Conservation (phyloP, 2,329 filamentous ascomycete species). For the Kalaharituber pfeilii region DNA sequence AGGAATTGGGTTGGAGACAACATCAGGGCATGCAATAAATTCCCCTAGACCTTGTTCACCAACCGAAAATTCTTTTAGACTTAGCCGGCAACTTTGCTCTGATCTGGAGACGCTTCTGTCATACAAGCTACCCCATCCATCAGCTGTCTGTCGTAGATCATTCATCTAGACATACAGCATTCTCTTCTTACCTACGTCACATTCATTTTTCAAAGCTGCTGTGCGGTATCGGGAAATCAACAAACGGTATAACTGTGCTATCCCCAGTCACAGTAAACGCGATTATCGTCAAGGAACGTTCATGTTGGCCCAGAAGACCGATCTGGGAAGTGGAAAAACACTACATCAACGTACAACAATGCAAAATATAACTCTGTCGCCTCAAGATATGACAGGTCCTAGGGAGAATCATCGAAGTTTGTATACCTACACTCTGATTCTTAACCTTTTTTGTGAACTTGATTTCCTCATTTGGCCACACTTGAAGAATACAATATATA, state of each 20-base stretch:
- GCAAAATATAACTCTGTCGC: slow-evolving; percentile 18
- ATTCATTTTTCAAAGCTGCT: background rate
- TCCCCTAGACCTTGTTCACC: background rate
- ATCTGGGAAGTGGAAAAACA: background rate
- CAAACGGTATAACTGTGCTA: too few relatives aligned
- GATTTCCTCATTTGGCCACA: too few relatives aligned
- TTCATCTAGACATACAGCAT: background rate
- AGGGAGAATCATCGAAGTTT: slow-evolving; percentile 19
- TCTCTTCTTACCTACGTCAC: background rate
- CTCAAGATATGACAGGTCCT: slow-evolving; percentile 15
- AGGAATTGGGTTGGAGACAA: background rate
- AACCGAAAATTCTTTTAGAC: background rate
- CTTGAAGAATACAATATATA: too few relatives aligned
- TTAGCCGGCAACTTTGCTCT: background rate
- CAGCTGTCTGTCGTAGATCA: background rate
- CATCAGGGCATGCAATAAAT: background rate
- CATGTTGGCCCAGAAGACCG: background rate
- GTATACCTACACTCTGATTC: too few relatives aligned
- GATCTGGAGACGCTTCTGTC: background rate
- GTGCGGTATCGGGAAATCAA: too few relatives aligned
- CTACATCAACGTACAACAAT: slow-evolving; percentile 3
- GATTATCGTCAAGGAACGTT: background rate
- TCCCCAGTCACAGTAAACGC: too few relatives aligned
- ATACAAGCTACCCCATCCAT: background rate
- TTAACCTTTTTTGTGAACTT: too few relatives aligned